Base-by-base conservation (phyloP, 805 yeast genomes). In the Candida tammaniensis region DNA sequence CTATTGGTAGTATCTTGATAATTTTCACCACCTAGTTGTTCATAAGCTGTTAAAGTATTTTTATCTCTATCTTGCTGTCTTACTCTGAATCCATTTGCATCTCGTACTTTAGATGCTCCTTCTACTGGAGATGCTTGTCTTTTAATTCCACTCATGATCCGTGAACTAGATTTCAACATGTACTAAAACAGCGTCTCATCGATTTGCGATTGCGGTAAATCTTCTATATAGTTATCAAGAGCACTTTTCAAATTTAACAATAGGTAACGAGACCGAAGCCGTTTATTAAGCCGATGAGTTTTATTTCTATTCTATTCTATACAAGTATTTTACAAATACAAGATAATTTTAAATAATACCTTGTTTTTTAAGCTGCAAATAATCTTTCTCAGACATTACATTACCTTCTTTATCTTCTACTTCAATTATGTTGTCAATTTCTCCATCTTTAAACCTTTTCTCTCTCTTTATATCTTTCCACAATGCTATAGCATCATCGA, bases 381-480 rank as follows among this genome's bases (percentile, higher is more conserved):
- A 91, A 27, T 86, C 89, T 46, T 78, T 76, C 47, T 80, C 82
- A 21, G 83, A 75, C 94, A 91, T 83, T 11, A 86, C 95, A 52
- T 93, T 91, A 8, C 98, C 98, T 12, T 86, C 88, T 1, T 77
- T 82, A 52, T 93, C 98, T 55, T 91, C 98, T 22, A 89, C 84
- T 56, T 93, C 95, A 9, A 82, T 71, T 1, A 78, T 76, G 34
- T 70, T 66, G 43, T 81, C 84, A 29, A 50, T 53, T 34, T 69
- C 64, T 16, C 62, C 63, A 20, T 67, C 65, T 33, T 57, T 57
- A 7, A 54, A 46, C 26, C 72, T 53, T 4, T 51, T 46, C 30
- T 65, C 64, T 31, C 53, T 48, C 36, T 63, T 62, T 7, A 80
- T 41, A 17, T 59, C 61, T 2, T 64, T 62, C 78, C 83, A 75